Conservation (phyloP, 805 yeast species). For the Saccharomycopsis oosterbeekiorum region DNA sequence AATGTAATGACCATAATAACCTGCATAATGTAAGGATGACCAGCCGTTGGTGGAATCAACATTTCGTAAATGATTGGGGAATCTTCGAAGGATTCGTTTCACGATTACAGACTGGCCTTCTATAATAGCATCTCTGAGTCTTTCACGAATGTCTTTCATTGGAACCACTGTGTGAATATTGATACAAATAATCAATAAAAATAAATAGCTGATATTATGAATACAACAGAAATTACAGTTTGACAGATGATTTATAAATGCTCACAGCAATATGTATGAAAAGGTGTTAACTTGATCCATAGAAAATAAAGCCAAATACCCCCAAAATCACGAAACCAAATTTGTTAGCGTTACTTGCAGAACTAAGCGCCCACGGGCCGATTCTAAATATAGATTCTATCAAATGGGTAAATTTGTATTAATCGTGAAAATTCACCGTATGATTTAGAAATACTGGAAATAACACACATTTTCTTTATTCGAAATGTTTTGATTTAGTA, state of each 20-base stretch:
- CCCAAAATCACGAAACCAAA: neutral
- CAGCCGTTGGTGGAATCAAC: constrained; percentile 67
- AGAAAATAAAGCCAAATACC: neutral
- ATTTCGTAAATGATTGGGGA: constrained; percentile 60
- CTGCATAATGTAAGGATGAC: constrained; percentile 76
- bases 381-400: neutral
- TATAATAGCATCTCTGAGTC: constrained; percentile 61
- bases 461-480: too few species aligned
- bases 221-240: too few species aligned
- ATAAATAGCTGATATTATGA: too few species aligned
- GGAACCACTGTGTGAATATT: neutral
- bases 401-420: too few species aligned
- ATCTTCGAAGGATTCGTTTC: constrained; percentile 52
- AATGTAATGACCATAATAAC: constrained; percentile 60
- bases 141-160: constrained; percentile 51
- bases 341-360: neutral
- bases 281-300: neutral
- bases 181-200: too few species aligned
- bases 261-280: too few species aligned
- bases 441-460: too few species aligned
- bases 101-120: constrained; percentile 56
- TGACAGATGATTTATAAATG: too few species aligned
- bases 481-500: too few species aligned
- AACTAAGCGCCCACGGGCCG: neutral
- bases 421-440: too few species aligned